Evolutionary conservation across 2,329 filamentous ascomycete genomes (phyloP).

Genomic region (Magnaporthales sp.): DNA sequence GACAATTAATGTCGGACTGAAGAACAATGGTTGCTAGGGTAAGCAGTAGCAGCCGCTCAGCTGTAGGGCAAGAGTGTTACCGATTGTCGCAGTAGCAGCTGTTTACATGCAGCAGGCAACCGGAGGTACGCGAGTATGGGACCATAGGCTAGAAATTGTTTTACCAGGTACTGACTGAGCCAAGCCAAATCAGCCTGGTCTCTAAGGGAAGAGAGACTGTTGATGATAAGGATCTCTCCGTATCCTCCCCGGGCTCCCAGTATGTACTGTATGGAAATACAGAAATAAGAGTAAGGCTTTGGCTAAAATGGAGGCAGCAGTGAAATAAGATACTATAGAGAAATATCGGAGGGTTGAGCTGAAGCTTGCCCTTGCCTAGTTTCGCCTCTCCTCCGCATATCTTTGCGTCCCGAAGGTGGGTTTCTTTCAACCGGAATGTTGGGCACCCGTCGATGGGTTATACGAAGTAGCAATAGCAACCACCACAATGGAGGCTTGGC

Average conservation of each 20-base stretch:
- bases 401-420: neutral
- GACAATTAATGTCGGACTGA: neutral
- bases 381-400: neutral
- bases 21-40: neutral
- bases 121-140: no score
- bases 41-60: neutral
- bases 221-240: neutral
- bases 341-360: neutral
- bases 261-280: neutral
- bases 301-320: neutral
- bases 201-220: neutral
- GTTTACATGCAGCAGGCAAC: neutral
- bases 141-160: neutral
- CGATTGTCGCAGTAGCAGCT: neutral
- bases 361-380: neutral
- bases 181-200: neutral
- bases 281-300: neutral
- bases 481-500: neutral
- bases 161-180: neutral
- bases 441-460: neutral
- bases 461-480: neutral
- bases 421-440: conserved; percentile 1
- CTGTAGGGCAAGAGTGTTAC: neutral
- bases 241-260: neutral
- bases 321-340: neutral